A percentile compares a stretch with the other conserved stretches of the same genome.
These are phyloP conservation scores for Sporothrix euskadiensis DNA, from an alignment of 2,329 filamentous ascomycete species.

Conservation along the genomic window DNA sequence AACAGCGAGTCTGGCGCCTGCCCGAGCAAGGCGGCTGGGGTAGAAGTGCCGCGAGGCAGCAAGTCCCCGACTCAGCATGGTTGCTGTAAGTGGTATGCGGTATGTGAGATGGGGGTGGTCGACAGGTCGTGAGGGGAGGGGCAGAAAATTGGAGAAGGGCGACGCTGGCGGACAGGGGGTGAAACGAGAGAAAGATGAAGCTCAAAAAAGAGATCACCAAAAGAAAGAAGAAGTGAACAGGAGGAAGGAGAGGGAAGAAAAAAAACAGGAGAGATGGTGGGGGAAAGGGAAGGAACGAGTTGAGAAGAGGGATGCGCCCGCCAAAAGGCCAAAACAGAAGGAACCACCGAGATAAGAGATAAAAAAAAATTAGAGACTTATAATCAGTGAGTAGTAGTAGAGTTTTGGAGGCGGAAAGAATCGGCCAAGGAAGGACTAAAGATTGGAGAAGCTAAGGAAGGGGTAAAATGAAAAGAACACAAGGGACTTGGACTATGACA, in stretches of 20 bases:
- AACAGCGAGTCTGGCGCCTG: conserved; percentile 13
- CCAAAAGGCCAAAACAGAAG: conserved; percentile 18
- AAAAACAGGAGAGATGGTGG: conserved; percentile 1
- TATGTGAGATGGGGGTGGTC: not conserved
- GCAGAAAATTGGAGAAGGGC: conserved; percentile 17
- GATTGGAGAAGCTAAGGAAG: conserved; percentile 23
- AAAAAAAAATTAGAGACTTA: conserved; percentile 17
- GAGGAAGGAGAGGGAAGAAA: not conserved
- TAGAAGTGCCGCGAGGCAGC: conserved; percentile 28
- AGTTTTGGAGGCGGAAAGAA: conserved; percentile 27
- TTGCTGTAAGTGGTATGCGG: not conserved
- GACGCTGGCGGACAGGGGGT: not conserved
- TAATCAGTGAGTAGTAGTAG: not conserved
- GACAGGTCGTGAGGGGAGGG: conserved; percentile 17
- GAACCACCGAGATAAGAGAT: conserved; percentile 25
- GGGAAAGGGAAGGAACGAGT: conserved; percentile 13
- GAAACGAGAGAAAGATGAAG: conserved; percentile 10
- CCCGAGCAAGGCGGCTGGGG: conserved; percentile 19
- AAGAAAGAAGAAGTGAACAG: not conserved
- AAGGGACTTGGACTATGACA: conserved; percentile 6
- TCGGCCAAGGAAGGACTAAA: conserved; percentile 23
- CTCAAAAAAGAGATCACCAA: conserved; percentile 7
- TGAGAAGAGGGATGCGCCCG: not conserved
- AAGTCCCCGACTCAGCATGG: conserved; percentile 33
- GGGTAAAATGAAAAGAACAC: conserved; percentile 1